Evolutionary conservation across 169 alveolate species (phyloP).

Genomic region (Cryptosporidium sp.): DNA sequence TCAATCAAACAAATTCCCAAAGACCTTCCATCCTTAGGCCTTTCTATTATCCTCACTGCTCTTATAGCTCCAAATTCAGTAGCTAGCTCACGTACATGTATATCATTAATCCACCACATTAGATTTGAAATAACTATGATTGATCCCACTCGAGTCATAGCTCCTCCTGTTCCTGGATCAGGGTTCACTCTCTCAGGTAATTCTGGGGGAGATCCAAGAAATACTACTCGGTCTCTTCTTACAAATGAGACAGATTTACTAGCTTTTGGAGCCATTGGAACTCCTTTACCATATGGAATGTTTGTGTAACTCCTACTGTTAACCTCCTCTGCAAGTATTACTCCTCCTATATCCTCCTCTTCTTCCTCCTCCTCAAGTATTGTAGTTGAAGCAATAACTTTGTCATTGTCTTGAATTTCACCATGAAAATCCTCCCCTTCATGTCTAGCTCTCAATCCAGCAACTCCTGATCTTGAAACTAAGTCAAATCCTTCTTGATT

Average conservation of each 20-base stretch:
- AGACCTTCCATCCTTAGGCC: constrained; percentile 75
- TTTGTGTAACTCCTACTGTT: constrained; percentile 53
- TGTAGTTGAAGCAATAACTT: not conserved
- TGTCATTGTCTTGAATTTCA: not conserved
- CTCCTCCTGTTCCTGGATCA: constrained; percentile 65
- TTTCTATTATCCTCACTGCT: constrained; percentile 68
- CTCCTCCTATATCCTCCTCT: constrained; percentile 57
- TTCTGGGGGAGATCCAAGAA: constrained; percentile 73
- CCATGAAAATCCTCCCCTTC: not conserved
- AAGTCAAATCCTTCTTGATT: not conserved
- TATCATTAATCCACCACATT: constrained; percentile 76
- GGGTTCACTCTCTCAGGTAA: constrained; percentile 42
- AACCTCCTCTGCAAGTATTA: constrained; percentile 70
- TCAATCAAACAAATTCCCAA: constrained; percentile 70
- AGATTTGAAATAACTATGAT: constrained; percentile 52
- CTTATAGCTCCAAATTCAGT: constrained; percentile 63
- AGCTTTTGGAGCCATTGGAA: constrained; percentile 12
- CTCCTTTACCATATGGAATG: constrained; percentile 48
- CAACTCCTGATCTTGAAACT: not conserved
- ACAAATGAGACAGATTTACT: constrained; percentile 12
- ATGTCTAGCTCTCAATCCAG: not conserved
- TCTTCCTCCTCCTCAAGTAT: constrained; percentile 23
- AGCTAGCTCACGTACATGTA: constrained; percentile 60
- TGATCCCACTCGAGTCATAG: constrained; percentile 66
- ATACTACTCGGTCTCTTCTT: constrained; percentile 60